These are phyloP conservation scores for Colletotrichum godetiae DNA, from an alignment of 2,329 filamentous ascomycete genomes.

Conservation along the genomic window DNA sequence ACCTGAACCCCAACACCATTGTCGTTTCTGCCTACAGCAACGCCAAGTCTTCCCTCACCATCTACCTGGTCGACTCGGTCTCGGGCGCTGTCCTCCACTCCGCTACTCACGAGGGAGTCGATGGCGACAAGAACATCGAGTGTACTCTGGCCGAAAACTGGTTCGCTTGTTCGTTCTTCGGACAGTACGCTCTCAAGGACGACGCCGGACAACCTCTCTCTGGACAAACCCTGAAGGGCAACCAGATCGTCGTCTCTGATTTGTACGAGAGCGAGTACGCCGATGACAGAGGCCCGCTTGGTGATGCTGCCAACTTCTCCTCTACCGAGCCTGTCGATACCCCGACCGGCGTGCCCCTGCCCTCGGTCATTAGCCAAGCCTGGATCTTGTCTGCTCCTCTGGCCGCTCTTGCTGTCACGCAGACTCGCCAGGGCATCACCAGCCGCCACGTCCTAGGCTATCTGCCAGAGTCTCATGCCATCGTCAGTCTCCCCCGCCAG, in stretches of 20 bases:
- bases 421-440: conserved; percentile 92
- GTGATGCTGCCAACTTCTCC: conserved; percentile 78
- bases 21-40: conserved; percentile 78
- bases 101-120: conserved; percentile 77
- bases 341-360: conserved; percentile 68
- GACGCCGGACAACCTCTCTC: conserved; percentile 46
- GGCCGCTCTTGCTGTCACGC: conserved; percentile 82
- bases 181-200: conserved; percentile 68
- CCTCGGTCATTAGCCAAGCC: conserved; percentile 82
- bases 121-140: conserved; percentile 77
- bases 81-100: conserved; percentile 85
- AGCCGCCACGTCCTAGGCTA: conserved; percentile 84
- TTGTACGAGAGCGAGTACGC: conserved; percentile 87
- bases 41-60: conserved; percentile 67
- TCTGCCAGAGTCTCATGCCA: conserved; percentile 76
- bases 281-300: conserved; percentile 87
- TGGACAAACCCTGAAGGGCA: conserved; percentile 76
- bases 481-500: conserved; percentile 82
- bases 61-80: conserved; percentile 87
- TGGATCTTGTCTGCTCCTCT: conserved; percentile 86
- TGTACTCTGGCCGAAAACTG: conserved; percentile 93
- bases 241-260: conserved; percentile 87
- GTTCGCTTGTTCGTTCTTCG: conserved; percentile 87
- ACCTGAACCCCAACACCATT: conserved; percentile 87
- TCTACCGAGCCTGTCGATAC: conserved; percentile 74